A percentile compares a stretch with the other conserved stretches of the same genome.
Conservation (phyloP, 2,329 filamentous ascomycete genomes). For the Aspergillus sergii region DNA sequence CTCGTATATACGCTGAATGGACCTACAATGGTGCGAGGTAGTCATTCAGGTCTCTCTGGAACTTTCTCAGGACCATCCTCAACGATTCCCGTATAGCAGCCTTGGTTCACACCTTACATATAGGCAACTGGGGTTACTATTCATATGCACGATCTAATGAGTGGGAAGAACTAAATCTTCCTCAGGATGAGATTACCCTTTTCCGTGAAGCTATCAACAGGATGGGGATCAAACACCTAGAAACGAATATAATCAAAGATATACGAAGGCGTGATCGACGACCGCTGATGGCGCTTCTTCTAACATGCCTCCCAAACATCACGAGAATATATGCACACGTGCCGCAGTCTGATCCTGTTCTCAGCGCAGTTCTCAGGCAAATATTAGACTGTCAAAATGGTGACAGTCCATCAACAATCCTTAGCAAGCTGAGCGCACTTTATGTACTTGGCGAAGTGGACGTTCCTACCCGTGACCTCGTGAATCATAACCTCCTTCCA, state of each 20-base stretch:
- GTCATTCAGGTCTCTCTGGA: slow-evolving; percentile 8
- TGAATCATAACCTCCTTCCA: neutral
- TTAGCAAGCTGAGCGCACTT: neutral
- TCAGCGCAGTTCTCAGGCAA: neutral
- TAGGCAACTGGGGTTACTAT: slow-evolving; percentile 12
- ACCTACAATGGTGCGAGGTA: slow-evolving; percentile 12
- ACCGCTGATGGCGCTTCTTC: slow-evolving; percentile 14
- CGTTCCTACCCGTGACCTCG: neutral
- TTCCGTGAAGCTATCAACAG: slow-evolving; percentile 2
- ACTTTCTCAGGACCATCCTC: slow-evolving; percentile 5
- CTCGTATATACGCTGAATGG: slow-evolving; percentile 6
- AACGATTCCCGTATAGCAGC: neutral
- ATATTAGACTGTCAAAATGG: neutral
- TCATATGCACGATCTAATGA: neutral
- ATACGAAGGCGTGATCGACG: slow-evolving; percentile 6
- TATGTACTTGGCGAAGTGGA: neutral
- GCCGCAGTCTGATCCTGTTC: slow-evolving; percentile 1
- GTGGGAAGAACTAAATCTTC: neutral
- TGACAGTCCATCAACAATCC: neutral
- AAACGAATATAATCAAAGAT: slow-evolving; percentile 2
- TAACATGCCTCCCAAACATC: slow-evolving; percentile 5
- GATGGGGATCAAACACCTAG: neutral
- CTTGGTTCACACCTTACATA: slow-evolving; percentile 4
- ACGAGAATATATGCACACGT: slow-evolving; percentile 9
- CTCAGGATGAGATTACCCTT: neutral